Conservation (phyloP, 2,329 filamentous ascomycete species). For the Pyrenochaeta sp. region DNA sequence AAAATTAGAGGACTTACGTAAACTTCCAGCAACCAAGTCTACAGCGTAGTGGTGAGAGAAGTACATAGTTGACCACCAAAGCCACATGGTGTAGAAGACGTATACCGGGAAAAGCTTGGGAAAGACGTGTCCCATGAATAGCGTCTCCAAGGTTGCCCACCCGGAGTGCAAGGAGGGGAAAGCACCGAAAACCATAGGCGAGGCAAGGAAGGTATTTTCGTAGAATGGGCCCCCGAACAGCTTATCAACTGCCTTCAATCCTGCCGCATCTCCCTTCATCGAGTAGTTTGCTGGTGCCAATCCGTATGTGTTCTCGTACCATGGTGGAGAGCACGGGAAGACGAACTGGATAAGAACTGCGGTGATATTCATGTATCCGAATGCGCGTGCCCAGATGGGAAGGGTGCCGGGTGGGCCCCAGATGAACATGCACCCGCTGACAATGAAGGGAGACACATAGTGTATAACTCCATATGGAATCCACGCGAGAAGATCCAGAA, state of each 20-base stretch:
- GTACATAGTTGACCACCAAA: constrained; percentile 99
- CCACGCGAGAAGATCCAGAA: constrained; percentile 90
- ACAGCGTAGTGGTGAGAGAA: constrained; percentile 97
- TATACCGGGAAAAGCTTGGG: constrained; percentile 82
- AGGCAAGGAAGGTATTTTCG: constrained; percentile 89
- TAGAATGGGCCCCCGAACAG: constrained; percentile 93
- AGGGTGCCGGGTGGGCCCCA: constrained; percentile 87
- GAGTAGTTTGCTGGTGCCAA: constrained; percentile 91
- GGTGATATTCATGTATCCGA: constrained; percentile 90
- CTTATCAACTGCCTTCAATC: constrained; percentile 85
- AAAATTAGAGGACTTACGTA: constrained; percentile 54
- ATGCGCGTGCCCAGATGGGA: constrained; percentile 83
- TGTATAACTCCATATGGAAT: constrained; percentile 91
- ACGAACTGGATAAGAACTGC: constrained; percentile 88
- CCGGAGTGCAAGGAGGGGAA: constrained; percentile 94
- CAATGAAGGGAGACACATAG: constrained; percentile 84
- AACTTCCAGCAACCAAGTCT: constrained; percentile 85
- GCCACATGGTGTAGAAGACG: constrained; percentile 85
- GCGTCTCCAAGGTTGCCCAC: constrained; percentile 85
- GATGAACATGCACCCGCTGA: constrained; percentile 81
- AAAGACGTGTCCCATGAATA: constrained; percentile 94
- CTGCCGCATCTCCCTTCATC: constrained; percentile 88
- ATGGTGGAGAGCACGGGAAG: constrained; percentile 93
- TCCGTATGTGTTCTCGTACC: constrained; percentile 95
- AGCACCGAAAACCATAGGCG: constrained; percentile 91